Base-by-base conservation (phyloP, 2,329 filamentous ascomycete genomes). In the Fusarium transvaalense region DNA sequence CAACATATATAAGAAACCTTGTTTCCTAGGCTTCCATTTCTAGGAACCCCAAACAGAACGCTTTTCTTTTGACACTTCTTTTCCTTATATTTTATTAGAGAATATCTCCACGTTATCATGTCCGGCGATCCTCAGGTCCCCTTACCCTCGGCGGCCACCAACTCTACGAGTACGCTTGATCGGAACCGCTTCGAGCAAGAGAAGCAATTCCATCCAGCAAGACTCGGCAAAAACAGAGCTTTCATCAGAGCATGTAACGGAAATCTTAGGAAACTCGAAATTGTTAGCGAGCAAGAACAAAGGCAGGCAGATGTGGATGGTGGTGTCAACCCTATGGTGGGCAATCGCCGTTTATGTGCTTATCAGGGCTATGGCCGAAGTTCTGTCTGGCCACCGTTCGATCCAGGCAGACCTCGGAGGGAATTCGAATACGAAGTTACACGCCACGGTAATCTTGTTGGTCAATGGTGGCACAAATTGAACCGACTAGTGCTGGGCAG, bases 301-400 rank as follows among this genome's bases (percentile, higher is more conserved):
- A 1, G 7, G 14, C 7, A 1, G 6, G 43, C 52, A 17, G 46
- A 37, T 13, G 9, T 19, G 14, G 8, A 29, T 21, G 17, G 17
- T 3, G 31, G 25, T 10, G n/a, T 6, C 31, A 21, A 13, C 27
- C 23, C 37, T 4, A 46, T 47, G 48, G 5, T 3, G 15, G 37
- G 14, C 10, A 29, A 34, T 19, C 41, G 25, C 32, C 31, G n/a
- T n/a, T 10, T 25, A 39, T 47, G 51, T 32, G 42, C 38, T 38
- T 15, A 29, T 19, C n/a, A 32, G 35, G 54, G 56, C 7, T 58
- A 59, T 31, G 69, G 58, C 7, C 38, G 19, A 48, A 35, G 43
- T 32, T 42, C 62, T 19, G 55, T 57, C 14, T 71, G 65, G 65
- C 69, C 69, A 15, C 62, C 68, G 3, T 34, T 61, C n/a, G 56